Evolutionary conservation across 768 basidiomycete genomes (phyloP), one percentile per base, ranked within the genome.

Genomic region (Ramaria sp.): DNA sequence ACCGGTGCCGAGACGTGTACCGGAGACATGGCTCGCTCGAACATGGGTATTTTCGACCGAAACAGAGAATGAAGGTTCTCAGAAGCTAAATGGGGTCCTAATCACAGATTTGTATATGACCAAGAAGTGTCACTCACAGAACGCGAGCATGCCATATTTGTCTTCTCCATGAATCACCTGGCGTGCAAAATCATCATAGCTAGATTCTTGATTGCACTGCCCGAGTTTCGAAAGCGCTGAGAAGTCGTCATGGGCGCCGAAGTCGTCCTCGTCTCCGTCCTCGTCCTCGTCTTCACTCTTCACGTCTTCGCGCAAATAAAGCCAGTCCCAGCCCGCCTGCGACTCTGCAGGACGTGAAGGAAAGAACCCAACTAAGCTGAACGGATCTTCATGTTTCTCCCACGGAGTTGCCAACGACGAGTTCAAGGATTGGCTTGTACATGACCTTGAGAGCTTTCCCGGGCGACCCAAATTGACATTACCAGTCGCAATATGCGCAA

Each of bases 361-460:
- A 64, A 78, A 79, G 68, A 80, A 79, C 9, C 72, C 72, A 33
- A 66, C 64, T 56, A 81, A 68, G 63, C 66, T 75, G 68, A 79
- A 79, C 3, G 77, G 76, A 59, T 80, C 78, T 54, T 71, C 72
- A 42, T 64, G 61, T 52, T 69, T 69, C 34, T 59, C 60, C 33
- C 63, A 61, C 27, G 50, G 27, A 19, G 50, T 31, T 13, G 15
- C 50, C 13, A 51, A 30, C 30, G 24, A 30, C 20, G 50, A 27
- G 20, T n/a, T n/a, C n/a, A 51, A 20, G 13, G 50, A 19, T 17
- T 34, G 33, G 24, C 17, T 24, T 13, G 34, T 52, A 19, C 51
- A 34, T 52, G 51, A 38, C 37, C 51, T 34, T 38, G 30, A n/a
- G 30, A 37, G 1, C 3, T 17, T 15, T 1, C 24, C 33, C 19